phyloP scores from a whole-genome alignment of 1,284 basidiomycete species.

The Ganoderma meredithae region DNA sequence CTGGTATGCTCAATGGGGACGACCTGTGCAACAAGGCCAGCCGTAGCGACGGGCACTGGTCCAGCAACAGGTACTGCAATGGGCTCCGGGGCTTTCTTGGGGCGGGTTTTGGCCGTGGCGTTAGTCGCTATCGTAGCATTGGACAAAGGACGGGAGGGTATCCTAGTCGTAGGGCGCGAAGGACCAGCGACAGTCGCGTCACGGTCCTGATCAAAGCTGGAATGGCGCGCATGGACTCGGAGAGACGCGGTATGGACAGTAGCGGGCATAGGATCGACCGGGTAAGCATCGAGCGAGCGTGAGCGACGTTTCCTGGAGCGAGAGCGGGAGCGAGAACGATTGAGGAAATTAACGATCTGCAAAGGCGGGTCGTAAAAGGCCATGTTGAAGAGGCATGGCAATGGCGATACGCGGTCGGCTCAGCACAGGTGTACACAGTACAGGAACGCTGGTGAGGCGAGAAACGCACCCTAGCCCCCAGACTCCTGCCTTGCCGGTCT shows the following conservation, averaged over 20 bases:
- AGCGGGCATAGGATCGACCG: slow-evolving; percentile 35
- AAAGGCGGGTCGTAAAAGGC: slow-evolving; percentile 18
- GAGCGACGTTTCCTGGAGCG: slow-evolving; percentile 43
- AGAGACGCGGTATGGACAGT: slow-evolving; percentile 34
- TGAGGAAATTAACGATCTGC: slow-evolving; percentile 46
- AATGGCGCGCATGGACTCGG: slow-evolving; percentile 36
- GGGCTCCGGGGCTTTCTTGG: slow-evolving; percentile 28
- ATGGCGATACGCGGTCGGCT: slow-evolving; percentile 16
- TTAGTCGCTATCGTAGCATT: slow-evolving; percentile 66
- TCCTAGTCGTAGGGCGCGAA: slow-evolving; percentile 57
- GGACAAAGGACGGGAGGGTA: slow-evolving; percentile 69
- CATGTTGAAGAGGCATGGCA: slow-evolving; percentile 31
- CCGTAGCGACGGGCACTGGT: slow-evolving; percentile 23
- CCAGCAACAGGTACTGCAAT: slow-evolving; percentile 22
- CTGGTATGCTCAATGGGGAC: slow-evolving; percentile 31
- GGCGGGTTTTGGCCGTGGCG: slow-evolving; percentile 58
- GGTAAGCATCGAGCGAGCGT: slow-evolving; percentile 40
- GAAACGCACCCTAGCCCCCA: slow-evolving; percentile 40
- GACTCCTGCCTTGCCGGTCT: slow-evolving; percentile 38
- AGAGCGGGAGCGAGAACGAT: slow-evolving; percentile 45
- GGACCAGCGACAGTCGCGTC: slow-evolving; percentile 36
- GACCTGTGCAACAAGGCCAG: slow-evolving; percentile 31
- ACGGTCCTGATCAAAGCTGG: slow-evolving; percentile 37
- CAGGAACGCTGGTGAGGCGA: slow-evolving; percentile 6
- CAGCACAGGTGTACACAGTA: slow-evolving; percentile 20